Percentiles rank a stretch among this genome's conserved stretches.
Evolutionary conservation across 257 asterid species (phyloP).

Genomic region (Craterostigma plantagineum): DNA sequence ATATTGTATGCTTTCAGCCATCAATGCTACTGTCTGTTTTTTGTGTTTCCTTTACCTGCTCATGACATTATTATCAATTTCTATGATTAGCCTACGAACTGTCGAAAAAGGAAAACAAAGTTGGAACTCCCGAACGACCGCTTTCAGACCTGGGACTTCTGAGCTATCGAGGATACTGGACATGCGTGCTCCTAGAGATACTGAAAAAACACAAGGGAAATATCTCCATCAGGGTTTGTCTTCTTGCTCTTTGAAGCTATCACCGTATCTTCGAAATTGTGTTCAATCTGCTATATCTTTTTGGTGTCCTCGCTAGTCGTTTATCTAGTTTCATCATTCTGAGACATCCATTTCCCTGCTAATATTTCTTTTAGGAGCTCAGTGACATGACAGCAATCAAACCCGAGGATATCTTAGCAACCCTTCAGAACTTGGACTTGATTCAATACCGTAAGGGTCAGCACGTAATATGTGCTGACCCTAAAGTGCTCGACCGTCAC

Average conservation of each 20-base stretch:
- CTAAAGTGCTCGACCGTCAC: slow-evolving; percentile 89
- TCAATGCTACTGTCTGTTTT: too few species aligned
- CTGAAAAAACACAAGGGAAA: slow-evolving; percentile 82
- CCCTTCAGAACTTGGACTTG: slow-evolving; percentile 76
- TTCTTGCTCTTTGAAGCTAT: too few species aligned
- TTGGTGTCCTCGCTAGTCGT: neutral
- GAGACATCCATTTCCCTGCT: neutral
- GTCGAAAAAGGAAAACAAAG: slow-evolving; percentile 87
- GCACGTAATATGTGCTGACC: slow-evolving; percentile 92
- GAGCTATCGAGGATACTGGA: slow-evolving; percentile 94
- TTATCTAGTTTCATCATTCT: neutral
- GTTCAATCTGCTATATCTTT: too few species aligned
- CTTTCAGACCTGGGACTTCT: slow-evolving; percentile 83
- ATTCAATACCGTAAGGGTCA: slow-evolving; percentile 93
- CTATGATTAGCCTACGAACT: slow-evolving; percentile 57
- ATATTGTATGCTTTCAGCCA: too few species aligned
- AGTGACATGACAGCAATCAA: slow-evolving; percentile 97
- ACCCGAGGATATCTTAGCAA: slow-evolving; percentile 79
- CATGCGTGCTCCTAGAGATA: slow-evolving; percentile 76
- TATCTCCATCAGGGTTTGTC: slow-evolving; percentile 74
- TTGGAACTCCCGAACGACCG: slow-evolving; percentile 93
- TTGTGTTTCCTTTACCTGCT: too few species aligned
- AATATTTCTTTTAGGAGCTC: slow-evolving; percentile 38
- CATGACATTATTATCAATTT: neutral
- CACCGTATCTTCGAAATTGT: neutral